Evolutionary conservation across 2,329 filamentous ascomycete species (phyloP), one percentile per base, ranked within the genome.

Genomic region (Metarhizium rileyi): DNA sequence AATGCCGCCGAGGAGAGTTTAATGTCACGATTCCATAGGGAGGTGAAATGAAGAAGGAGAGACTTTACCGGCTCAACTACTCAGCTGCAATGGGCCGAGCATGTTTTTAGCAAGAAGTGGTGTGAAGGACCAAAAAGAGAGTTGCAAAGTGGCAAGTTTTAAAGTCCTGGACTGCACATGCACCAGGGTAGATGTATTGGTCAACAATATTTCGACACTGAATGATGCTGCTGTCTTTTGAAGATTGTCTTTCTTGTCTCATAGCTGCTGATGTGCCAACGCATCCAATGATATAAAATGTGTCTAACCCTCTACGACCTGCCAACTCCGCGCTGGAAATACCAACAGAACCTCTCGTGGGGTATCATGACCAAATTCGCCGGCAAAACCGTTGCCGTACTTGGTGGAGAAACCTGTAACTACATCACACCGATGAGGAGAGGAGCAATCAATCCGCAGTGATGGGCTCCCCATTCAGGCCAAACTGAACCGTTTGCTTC

Each of bases 391-490:
- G n/a, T n/a, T n/a, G n/a, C n/a, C n/a, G n/a, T n/a, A n/a, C n/a
- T n/a, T n/a, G n/a, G n/a, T n/a, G n/a, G n/a, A n/a, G n/a, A n/a
- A n/a, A n/a, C n/a, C n/a, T n/a, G n/a, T n/a, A n/a, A n/a, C n/a
- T n/a, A n/a, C n/a, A n/a, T n/a, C n/a, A n/a, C n/a, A n/a, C n/a
- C n/a, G n/a, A n/a, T n/a, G n/a, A n/a, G n/a, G n/a, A 51, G 16
- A 50, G 22, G 44, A 40, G 36, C n/a, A 20, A 40, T 42, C 38
- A 25, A 12, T 42, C 20, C 3, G 8, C 38, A 5, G 38, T 42
- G 38, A 68, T 64, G 5, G 66, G 66, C 50, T 69, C 63, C 4
- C 66, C 66, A 38, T 67, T 68, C 10, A 69, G 52, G 2, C 66
- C 66, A 46, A 68, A 68, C 22, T 61, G 54, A 9, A 69, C 53